phyloP scores from a whole-genome alignment of 345 rosid species.

The Pseudoturritis turrita region DNA sequence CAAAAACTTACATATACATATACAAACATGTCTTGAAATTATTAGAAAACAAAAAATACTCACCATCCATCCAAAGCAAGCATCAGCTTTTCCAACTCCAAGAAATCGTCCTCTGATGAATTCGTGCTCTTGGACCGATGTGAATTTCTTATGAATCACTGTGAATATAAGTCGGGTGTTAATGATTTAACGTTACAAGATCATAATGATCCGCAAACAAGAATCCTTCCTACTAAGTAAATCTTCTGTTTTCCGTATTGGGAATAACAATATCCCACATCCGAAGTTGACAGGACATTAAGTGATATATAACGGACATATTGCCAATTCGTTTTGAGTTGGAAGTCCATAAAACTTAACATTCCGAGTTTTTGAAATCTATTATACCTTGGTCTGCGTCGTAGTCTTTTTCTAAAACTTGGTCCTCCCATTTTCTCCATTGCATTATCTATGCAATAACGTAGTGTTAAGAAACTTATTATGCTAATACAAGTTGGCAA shows the following conservation, averaged over 20 bases:
- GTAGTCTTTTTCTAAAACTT: slow-evolving; percentile 17
- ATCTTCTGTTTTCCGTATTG: too few relatives aligned
- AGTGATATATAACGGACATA: too few relatives aligned
- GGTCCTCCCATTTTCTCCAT: slow-evolving; percentile 66
- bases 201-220: not conserved
- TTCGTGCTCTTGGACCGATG: slow-evolving; percentile 60
- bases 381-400: slow-evolving; percentile 38
- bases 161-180: not conserved
- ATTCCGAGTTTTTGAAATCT: too few relatives aligned
- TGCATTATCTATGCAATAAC: slow-evolving; percentile 43
- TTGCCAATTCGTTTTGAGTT: too few relatives aligned
- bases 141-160: slow-evolving; percentile 41
- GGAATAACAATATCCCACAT: too few relatives aligned
- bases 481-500: not conserved
- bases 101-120: slow-evolving; percentile 62
- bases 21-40: not conserved
- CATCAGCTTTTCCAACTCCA: slow-evolving; percentile 59
- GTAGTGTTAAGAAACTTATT: not conserved
- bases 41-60: slow-evolving; percentile 3
- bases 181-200: not conserved
- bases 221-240: too few relatives aligned
- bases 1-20: not conserved
- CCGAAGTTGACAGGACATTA: too few relatives aligned
- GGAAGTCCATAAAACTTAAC: too few relatives aligned
- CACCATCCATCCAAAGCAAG: slow-evolving; percentile 67